Evolutionary conservation across 371 early-diverging fungal species (phyloP).

Genomic region (Mucor circinelloides): DNA sequence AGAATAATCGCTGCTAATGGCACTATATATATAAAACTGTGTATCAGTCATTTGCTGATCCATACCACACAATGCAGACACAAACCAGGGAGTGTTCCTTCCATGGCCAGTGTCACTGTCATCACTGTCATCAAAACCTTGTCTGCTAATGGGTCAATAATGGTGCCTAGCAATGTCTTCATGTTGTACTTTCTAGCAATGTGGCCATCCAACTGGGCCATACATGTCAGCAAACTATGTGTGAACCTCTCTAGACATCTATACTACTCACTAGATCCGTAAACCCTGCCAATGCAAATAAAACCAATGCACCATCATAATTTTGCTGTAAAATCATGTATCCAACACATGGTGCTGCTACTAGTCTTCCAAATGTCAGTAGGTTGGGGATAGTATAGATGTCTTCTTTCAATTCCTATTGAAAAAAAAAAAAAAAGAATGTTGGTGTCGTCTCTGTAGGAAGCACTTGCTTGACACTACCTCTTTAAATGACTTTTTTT

Average conservation of each 20-base stretch:
- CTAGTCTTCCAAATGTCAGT: conserved; percentile 77
- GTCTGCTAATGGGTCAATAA: conserved; percentile 96
- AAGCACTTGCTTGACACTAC: too few species aligned
- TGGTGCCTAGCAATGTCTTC: conserved; percentile 86
- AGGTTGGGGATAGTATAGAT: conserved; percentile 91
- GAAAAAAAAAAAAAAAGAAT: too few species aligned
- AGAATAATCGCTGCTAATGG: conserved; percentile 84
- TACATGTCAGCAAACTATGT: background rate
- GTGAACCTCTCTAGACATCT: background rate
- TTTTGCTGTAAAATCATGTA: conserved; percentile 79
- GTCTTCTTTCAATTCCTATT: conserved; percentile 59
- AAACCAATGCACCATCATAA: conserved; percentile 67
- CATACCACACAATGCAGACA: background rate
- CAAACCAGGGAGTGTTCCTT: conserved; percentile 79
- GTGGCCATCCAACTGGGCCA: conserved; percentile 81
- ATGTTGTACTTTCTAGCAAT: conserved; percentile 89
- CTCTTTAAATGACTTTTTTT: background rate
- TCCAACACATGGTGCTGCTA: conserved; percentile 86
- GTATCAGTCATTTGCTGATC: background rate
- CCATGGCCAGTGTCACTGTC: conserved; percentile 78
- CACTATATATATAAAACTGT: conserved; percentile 39
- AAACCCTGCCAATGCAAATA: conserved; percentile 80
- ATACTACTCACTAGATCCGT: conserved; percentile 75
- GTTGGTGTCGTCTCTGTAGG: background rate
- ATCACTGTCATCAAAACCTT: conserved; percentile 93